Evolutionary conservation across 306 rosid genomes (phyloP).

Genomic region (Glycyrrhiza uralensis): DNA sequence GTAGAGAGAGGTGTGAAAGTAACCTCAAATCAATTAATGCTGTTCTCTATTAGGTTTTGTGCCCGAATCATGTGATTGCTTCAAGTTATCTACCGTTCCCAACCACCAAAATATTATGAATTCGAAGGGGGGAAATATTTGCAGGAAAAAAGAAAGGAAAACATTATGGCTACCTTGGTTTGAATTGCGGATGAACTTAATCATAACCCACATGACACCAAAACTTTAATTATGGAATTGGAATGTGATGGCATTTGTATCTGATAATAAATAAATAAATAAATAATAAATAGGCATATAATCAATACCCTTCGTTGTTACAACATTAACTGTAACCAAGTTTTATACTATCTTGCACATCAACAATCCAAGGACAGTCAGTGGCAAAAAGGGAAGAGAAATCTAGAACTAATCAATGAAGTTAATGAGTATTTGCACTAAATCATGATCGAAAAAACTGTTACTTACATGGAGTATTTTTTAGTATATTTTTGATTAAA

Average conservation of each 20-base stretch:
- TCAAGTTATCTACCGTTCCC: conserved; percentile 75
- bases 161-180: conserved; percentile 22
- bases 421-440: background rate
- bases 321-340: conserved; percentile 20
- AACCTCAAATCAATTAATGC: conserved; percentile 41
- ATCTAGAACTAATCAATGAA: background rate
- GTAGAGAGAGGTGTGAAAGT: conserved; percentile 40
- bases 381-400: background rate
- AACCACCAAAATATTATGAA: conserved; percentile 77
- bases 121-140: background rate
- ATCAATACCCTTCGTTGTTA: conserved; percentile 13
- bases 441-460: too few relatives aligned
- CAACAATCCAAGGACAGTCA: background rate
- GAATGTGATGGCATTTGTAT: conserved; percentile 29
- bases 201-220: conserved; percentile 84
- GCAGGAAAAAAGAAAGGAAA: conserved; percentile 18
- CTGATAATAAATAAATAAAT: background rate
- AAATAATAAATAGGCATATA: background rate
- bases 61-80: conserved; percentile 62
- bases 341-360: background rate
- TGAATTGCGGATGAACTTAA: conserved; percentile 59
- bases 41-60: conserved; percentile 36
- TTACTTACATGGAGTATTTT: too few relatives aligned
- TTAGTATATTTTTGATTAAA: too few relatives aligned
- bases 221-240: conserved; percentile 64